Conservation (phyloP, 108 stramenopile genomes). For the Nannochloropsis oceanica region DNA sequence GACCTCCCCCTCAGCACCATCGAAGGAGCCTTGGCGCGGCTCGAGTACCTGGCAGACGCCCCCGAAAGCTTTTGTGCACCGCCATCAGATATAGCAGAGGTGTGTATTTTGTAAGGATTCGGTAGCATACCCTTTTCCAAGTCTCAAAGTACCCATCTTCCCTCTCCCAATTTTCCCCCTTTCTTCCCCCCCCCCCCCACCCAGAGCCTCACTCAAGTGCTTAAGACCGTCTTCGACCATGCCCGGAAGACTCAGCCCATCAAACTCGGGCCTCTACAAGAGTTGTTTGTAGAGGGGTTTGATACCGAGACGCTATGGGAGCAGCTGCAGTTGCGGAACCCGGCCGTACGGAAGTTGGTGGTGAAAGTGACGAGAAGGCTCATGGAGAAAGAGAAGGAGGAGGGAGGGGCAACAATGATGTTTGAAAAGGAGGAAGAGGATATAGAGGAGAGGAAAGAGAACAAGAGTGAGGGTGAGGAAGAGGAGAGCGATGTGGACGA, state of each 20-base stretch:
- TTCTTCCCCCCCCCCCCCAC: not conserved
- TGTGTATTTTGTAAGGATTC: not conserved
- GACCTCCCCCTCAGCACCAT: not conserved
- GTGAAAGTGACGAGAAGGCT: slow-evolving; percentile 48
- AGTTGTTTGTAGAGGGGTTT: not conserved
- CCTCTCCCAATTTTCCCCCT: too few species aligned
- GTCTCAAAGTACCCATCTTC: too few species aligned
- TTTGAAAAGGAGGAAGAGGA: slow-evolving; percentile 4
- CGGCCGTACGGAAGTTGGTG: slow-evolving; percentile 47
- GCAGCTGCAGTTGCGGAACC: slow-evolving; percentile 72
- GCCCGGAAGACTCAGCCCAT: not conserved
- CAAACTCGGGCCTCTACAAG: not conserved
- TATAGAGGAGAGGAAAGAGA: slow-evolving; percentile 8
- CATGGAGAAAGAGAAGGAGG: slow-evolving; percentile 25
- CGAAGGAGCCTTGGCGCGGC: not conserved
- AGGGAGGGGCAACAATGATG: not conserved
- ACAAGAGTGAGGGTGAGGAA: slow-evolving; percentile 17
- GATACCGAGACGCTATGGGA: slow-evolving; percentile 77
- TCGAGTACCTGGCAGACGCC: not conserved
- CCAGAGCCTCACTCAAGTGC: not conserved
- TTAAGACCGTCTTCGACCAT: not conserved
- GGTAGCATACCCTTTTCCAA: too few species aligned
- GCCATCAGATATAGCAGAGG: not conserved
- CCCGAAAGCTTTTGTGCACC: not conserved
- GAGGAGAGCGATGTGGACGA: slow-evolving; percentile 35